Percentiles rank a stretch among this genome's conserved stretches.
These are phyloP conservation scores for Diversispora eburnea DNA, from an alignment of 192 early-diverging fungal species.

Conservation along the genomic window DNA sequence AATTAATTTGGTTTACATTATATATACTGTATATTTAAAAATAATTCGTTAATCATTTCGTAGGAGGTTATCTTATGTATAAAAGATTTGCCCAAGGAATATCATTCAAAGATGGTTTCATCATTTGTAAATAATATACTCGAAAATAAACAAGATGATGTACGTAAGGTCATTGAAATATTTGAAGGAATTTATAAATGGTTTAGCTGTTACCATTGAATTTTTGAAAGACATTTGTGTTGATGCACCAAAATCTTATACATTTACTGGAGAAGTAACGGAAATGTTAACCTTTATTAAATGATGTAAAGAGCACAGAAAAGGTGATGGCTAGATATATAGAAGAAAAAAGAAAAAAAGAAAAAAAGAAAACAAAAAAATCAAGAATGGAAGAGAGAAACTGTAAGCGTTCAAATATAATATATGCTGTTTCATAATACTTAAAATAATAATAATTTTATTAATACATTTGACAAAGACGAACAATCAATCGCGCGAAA, in stretches of 20 bases:
- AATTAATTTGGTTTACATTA: neutral
- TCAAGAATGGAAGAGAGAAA: neutral
- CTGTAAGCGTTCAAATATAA: neutral
- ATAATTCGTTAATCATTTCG: slow-evolving; percentile 55
- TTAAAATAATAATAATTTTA: neutral
- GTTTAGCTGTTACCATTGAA: slow-evolving; percentile 52
- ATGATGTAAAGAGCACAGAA: neutral
- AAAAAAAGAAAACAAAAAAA: too few relatives aligned
- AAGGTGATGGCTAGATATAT: slow-evolving; percentile 16
- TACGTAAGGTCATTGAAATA: slow-evolving; percentile 48
- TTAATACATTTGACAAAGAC: neutral
- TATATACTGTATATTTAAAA: neutral
- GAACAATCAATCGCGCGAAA: slow-evolving; percentile 3
- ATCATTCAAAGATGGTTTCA: slow-evolving; percentile 31
- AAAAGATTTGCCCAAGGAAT: slow-evolving; percentile 51
- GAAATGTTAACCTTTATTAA: slow-evolving; percentile 40
- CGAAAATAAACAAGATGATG: slow-evolving; percentile 52
- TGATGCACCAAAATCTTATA: slow-evolving; percentile 68
- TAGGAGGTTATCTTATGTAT: slow-evolving; percentile 62
- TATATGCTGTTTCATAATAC: neutral
- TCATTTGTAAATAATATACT: slow-evolving; percentile 40
- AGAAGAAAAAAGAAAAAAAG: too few relatives aligned
- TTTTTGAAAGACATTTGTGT: slow-evolving; percentile 66
- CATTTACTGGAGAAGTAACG: slow-evolving; percentile 51
- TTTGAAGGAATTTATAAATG: slow-evolving; percentile 55